Evolutionary conservation across 2,329 filamentous ascomycete genomes (phyloP).

Genomic region (Aspergillus arachidicola): DNA sequence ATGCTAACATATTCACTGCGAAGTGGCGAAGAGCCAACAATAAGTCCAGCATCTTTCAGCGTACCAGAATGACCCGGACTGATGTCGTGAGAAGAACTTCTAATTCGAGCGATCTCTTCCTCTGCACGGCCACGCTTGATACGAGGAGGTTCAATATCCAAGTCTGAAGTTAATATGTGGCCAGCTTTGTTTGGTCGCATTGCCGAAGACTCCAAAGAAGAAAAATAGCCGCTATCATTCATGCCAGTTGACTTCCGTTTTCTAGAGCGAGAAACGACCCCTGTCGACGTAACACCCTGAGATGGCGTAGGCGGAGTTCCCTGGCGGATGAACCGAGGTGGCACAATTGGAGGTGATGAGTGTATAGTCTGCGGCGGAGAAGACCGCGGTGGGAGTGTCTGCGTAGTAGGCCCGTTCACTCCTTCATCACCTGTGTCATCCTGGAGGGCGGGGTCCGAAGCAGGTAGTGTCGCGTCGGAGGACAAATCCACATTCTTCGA

Average conservation of each 20-base stretch:
- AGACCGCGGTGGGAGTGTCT: slow-evolving; percentile 40
- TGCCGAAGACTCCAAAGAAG: slow-evolving; percentile 88
- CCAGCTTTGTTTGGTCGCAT: slow-evolving; percentile 69
- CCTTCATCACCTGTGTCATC: slow-evolving; percentile 55
- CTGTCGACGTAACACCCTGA: slow-evolving; percentile 62
- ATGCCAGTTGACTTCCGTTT: slow-evolving; percentile 79
- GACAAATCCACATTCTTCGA: slow-evolving; percentile 59
- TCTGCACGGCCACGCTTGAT: slow-evolving; percentile 90
- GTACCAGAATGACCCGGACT: slow-evolving; percentile 68
- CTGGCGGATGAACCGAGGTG: slow-evolving; percentile 59
- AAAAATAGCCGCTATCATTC: slow-evolving; percentile 96
- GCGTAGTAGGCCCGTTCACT: slow-evolving; percentile 26
- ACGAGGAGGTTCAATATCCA: slow-evolving; percentile 71
- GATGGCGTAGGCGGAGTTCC: slow-evolving; percentile 74
- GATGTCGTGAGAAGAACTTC: slow-evolving; percentile 82
- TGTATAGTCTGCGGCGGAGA: slow-evolving; percentile 65
- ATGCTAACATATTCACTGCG: slow-evolving; percentile 60
- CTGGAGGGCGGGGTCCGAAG: slow-evolving; percentile 65
- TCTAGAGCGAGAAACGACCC: slow-evolving; percentile 65
- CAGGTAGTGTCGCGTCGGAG: slow-evolving; percentile 75
- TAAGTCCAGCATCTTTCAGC: slow-evolving; percentile 35
- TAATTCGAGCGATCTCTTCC: slow-evolving; percentile 90
- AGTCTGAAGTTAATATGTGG: slow-evolving; percentile 72
- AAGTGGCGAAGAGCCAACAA: slow-evolving; percentile 68
- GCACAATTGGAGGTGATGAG: slow-evolving; percentile 83